These are phyloP conservation scores for Verticillium dahliae DNA, from an alignment of 2,329 filamentous ascomycete species.

Conservation along the genomic window DNA sequence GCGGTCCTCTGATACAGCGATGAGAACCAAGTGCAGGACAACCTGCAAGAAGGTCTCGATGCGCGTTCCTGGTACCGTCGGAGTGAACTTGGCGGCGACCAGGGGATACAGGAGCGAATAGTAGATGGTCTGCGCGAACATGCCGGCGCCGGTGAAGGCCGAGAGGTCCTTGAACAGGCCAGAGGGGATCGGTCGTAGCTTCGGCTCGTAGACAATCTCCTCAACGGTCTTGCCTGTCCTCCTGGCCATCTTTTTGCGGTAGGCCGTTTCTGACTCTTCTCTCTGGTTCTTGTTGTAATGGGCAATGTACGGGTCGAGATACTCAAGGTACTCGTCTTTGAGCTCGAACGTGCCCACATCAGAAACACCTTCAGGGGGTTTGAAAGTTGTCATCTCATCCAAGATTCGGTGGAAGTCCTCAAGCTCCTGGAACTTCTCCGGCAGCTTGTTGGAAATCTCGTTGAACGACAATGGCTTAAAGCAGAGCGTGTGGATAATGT, in stretches of 20 bases:
- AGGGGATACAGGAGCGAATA: conserved; percentile 80
- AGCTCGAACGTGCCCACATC: conserved; percentile 94
- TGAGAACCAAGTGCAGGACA: conserved; percentile 77
- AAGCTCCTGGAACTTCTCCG: conserved; percentile 82
- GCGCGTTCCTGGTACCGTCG: conserved; percentile 71
- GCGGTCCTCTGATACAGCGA: conserved; percentile 79
- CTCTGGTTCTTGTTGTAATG: conserved; percentile 97
- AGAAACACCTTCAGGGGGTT: conserved; percentile 81
- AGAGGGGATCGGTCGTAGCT: conserved; percentile 65
- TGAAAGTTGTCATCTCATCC: conserved; percentile 82
- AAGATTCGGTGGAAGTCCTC: conserved; percentile 82
- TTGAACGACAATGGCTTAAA: conserved; percentile 96
- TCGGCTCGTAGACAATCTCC: conserved; percentile 89
- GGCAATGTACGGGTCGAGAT: conserved; percentile 91
- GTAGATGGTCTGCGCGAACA: conserved; percentile 88
- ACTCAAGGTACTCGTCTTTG: conserved; percentile 75
- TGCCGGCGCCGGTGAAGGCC: conserved; percentile 73
- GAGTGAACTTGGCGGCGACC: conserved; percentile 60
- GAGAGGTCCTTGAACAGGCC: conserved; percentile 73
- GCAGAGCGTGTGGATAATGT: conserved; percentile 89
- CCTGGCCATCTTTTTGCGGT: conserved; percentile 80
- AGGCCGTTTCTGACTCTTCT: conserved; percentile 87
- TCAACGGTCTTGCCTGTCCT: conserved; percentile 73
- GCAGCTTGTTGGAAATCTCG: conserved; percentile 77
- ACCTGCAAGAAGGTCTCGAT: conserved; percentile 90